A percentile compares a stretch with the other conserved stretches of the same genome.
phyloP scores from a whole-genome alignment of 108 stramenopile species.

The Conticribra guillardii region DNA sequence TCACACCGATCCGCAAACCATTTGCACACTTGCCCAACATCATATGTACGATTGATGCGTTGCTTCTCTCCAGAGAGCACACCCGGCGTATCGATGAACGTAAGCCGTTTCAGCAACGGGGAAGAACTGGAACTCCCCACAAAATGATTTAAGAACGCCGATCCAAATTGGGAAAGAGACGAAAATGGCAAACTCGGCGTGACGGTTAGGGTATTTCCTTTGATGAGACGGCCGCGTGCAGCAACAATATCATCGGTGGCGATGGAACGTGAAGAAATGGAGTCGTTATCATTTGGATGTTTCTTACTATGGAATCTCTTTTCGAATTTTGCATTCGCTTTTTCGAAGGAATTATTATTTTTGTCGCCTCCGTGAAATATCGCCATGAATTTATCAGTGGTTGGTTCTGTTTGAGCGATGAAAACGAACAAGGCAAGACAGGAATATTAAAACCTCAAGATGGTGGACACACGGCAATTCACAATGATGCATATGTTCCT shows the following conservation, averaged over 20 bases:
- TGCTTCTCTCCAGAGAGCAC: slow-evolving; percentile 92
- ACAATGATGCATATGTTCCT: too few relatives aligned
- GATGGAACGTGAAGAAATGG: slow-evolving; percentile 5
- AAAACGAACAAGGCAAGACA: too few relatives aligned
- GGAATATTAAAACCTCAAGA: too few relatives aligned
- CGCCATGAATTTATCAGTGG: slow-evolving; percentile 71
- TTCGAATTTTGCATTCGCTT: neutral
- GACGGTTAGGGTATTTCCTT: slow-evolving; percentile 85
- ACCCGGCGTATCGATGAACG: slow-evolving; percentile 87
- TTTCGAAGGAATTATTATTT: neutral
- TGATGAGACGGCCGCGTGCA: slow-evolving; percentile 55
- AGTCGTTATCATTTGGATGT: neutral
- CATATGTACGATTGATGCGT: slow-evolving; percentile 67
- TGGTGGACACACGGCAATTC: too few relatives aligned
- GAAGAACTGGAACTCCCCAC: slow-evolving; percentile 42
- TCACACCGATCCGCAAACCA: slow-evolving; percentile 87
- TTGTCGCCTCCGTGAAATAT: slow-evolving; percentile 46
- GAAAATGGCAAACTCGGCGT: slow-evolving; percentile 75
- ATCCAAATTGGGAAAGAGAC: slow-evolving; percentile 64
- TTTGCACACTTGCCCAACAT: slow-evolving; percentile 58
- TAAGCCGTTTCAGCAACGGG: slow-evolving; percentile 64
- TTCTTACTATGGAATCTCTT: slow-evolving; percentile 24
- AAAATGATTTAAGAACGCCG: slow-evolving; percentile 72
- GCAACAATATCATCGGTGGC: slow-evolving; percentile 32
- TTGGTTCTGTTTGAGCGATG: too few relatives aligned